Conservation (phyloP, 139 green algal genomes). For the Haematococcus sp. region DNA sequence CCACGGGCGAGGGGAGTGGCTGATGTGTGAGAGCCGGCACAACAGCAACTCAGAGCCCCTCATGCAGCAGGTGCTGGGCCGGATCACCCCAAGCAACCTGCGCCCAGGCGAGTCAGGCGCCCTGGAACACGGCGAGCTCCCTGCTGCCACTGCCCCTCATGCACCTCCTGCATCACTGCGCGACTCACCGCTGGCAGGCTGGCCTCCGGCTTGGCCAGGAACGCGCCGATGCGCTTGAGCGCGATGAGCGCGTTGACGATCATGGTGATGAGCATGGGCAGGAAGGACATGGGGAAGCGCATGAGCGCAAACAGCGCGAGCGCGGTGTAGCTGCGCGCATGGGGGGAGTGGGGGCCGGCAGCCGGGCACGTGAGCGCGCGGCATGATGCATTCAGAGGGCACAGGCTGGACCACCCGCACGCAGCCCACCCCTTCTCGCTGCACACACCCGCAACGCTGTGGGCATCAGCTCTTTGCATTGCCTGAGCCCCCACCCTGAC, state of each 20-base stretch:
- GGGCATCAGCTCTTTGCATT: too few relatives aligned
- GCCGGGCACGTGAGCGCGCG: not conserved
- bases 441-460: not conserved
- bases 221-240: constrained; percentile 54
- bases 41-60: too few relatives aligned
- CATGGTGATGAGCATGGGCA: constrained; percentile 70
- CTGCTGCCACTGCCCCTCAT: too few relatives aligned
- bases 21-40: too few relatives aligned
- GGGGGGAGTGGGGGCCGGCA: too few relatives aligned
- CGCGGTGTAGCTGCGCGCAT: constrained; percentile 67
- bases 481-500: too few relatives aligned
- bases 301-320: constrained; percentile 92
- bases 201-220: constrained; percentile 46
- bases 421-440: not conserved
- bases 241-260: constrained; percentile 61
- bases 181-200: constrained; percentile 10
- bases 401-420: not conserved
- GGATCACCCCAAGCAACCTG: too few relatives aligned
- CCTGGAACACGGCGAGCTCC: too few relatives aligned
- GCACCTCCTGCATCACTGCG: too few relatives aligned
- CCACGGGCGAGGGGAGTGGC: too few relatives aligned
- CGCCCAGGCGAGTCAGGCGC: too few relatives aligned
- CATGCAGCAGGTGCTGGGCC: too few relatives aligned
- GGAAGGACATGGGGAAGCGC: constrained; percentile 88
- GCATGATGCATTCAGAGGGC: constrained; percentile 4